Percentiles rank a stretch among this genome's conserved stretches.
phyloP scores from a whole-genome alignment of 352 stramenopile species.

The Pythium graminicola region DNA sequence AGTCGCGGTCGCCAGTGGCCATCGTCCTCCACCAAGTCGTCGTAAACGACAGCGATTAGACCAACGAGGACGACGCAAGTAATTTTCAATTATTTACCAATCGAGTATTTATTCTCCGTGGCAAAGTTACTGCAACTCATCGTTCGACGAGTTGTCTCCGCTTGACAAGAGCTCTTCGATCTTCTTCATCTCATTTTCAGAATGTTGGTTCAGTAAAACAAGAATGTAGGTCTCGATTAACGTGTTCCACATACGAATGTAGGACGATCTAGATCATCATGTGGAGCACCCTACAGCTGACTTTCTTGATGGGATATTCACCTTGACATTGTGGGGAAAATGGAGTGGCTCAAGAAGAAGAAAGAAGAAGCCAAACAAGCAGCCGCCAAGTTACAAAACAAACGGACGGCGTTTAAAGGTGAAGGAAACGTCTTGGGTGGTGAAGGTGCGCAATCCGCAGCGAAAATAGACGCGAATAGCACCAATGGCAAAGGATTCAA shows the following conservation, averaged over 20 bases:
- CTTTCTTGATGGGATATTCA: not conserved
- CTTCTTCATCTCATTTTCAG: too few relatives aligned
- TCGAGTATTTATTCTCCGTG: not conserved
- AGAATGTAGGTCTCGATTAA: too few relatives aligned
- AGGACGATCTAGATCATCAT: constrained; percentile 5
- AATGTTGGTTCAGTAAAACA: constrained; percentile 9
- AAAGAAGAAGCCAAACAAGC: constrained; percentile 67
- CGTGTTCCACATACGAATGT: constrained; percentile 4
- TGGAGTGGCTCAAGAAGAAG: constrained; percentile 75
- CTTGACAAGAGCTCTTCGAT: too few relatives aligned
- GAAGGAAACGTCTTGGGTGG: constrained; percentile 58
- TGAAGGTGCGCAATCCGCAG: constrained; percentile 5
- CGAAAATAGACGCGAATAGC: constrained; percentile 2
- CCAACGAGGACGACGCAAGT: constrained; percentile 37
- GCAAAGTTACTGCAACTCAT: too few relatives aligned
- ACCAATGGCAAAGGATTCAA: constrained; percentile 23
- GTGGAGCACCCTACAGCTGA: not conserved
- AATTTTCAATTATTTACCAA: not conserved
- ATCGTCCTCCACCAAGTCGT: constrained; percentile 32
- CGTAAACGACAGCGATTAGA: constrained; percentile 69
- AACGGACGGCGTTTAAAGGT: constrained; percentile 50
- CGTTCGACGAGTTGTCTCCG: too few relatives aligned
- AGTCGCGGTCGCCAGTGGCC: constrained; percentile 20
- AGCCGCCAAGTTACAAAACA: constrained; percentile 70
- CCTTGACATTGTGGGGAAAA: not conserved